Evolutionary conservation across 1,284 basidiomycete genomes (phyloP).

Genomic region (Trametes versicolor): DNA sequence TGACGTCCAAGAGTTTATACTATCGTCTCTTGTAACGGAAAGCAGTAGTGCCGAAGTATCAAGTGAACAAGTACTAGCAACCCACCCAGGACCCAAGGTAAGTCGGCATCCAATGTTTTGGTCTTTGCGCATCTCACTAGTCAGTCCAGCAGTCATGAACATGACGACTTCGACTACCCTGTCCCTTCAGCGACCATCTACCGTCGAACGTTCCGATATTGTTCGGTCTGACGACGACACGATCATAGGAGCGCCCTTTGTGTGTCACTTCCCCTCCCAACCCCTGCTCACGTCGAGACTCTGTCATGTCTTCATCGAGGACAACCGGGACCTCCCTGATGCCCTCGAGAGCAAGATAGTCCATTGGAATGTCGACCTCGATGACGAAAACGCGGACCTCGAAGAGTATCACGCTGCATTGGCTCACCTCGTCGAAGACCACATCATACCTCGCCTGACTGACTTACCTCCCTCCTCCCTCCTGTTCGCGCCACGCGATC

Average conservation of each 20-base stretch:
- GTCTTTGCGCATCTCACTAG: not conserved
- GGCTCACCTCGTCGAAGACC: not conserved
- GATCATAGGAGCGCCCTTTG: not conserved
- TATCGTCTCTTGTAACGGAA: too few species aligned
- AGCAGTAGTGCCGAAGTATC: too few species aligned
- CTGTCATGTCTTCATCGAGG: not conserved
- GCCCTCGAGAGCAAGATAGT: slow-evolving; percentile 5
- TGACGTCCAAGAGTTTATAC: too few species aligned
- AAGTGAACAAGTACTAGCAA: too few species aligned
- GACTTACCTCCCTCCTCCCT: not conserved
- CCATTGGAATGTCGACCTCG: not conserved
- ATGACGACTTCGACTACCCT: not conserved
- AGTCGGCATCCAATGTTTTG: too few species aligned
- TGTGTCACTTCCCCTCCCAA: not conserved
- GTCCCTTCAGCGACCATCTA: not conserved
- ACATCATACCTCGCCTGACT: not conserved
- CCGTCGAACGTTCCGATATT: not conserved
- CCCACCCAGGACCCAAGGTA: too few species aligned
- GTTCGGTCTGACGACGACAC: not conserved
- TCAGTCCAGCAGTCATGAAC: not conserved
- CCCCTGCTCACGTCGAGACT: not conserved
- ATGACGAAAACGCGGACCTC: not conserved
- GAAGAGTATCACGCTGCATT: not conserved
- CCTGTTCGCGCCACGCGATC: not conserved
- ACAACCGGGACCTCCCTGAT: slow-evolving; percentile 1